phyloP scores from a whole-genome alignment of 805 yeast species.

The Yarrowia deformans region DNA sequence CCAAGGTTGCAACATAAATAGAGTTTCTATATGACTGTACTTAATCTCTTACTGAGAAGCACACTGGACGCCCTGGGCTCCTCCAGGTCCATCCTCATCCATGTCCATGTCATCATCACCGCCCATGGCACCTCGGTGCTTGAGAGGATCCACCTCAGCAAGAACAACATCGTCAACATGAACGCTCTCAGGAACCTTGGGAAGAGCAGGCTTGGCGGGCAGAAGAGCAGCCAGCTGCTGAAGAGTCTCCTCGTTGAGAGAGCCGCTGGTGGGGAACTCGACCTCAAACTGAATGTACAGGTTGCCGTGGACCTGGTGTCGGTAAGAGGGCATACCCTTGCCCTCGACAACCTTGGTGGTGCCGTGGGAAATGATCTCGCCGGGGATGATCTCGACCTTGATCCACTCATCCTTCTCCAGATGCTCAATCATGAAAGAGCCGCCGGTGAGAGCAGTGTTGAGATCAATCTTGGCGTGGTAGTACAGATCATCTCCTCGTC shows the following conservation, averaged over 20 bases:
- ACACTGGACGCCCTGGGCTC: constrained; percentile 85
- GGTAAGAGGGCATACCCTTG: constrained; percentile 97
- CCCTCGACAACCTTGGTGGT: constrained; percentile 79
- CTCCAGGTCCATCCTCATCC: constrained; percentile 61
- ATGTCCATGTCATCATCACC: constrained; percentile 67
- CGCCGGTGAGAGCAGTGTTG: constrained; percentile 96
- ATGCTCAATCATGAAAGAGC: constrained; percentile 85
- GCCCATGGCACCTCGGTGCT: constrained; percentile 54
- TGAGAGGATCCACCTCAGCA: constrained; percentile 69
- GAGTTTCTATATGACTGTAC: constrained; percentile 36
- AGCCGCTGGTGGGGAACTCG: constrained; percentile 82
- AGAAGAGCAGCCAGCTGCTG: constrained; percentile 74
- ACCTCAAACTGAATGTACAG: constrained; percentile 84
- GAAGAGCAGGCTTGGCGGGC: constrained; percentile 72
- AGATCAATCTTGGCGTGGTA: constrained; percentile 89
- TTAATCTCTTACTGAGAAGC: constrained; percentile 74
- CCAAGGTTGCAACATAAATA: constrained; percentile 39
- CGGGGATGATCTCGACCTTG: constrained; percentile 82
- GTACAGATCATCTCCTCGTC: constrained; percentile 87
- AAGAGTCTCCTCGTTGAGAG: constrained; percentile 73
- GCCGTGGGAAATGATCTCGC: constrained; percentile 92
- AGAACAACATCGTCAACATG: constrained; percentile 82
- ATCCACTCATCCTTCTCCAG: constrained; percentile 85
- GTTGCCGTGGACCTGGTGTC: constrained; percentile 88
- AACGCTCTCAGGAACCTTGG: constrained; percentile 69